A percentile compares a stretch with the other conserved stretches of the same genome.
Evolutionary conservation across 2,329 filamentous ascomycete species (phyloP).

Genomic region (Arthrinium puccinioides): DNA sequence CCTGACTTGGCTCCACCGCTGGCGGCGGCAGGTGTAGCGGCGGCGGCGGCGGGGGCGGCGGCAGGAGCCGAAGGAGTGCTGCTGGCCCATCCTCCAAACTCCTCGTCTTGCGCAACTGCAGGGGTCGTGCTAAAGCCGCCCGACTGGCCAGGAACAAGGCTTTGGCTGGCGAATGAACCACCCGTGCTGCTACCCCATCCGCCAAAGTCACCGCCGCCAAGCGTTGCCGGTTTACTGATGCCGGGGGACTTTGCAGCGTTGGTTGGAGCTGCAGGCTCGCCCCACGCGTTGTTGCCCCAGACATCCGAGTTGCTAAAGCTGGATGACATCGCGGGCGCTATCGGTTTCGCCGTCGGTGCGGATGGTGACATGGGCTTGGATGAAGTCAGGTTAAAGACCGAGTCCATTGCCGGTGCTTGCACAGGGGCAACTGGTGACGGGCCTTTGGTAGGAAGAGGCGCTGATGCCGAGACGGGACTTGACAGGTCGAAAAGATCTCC

Average conservation of each 20-base stretch:
- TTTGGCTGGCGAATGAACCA: conserved; percentile 47
- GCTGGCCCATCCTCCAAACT: conserved; percentile 94
- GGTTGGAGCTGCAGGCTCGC: conserved; percentile 47
- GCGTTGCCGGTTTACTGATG: conserved; percentile 24
- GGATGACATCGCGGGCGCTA: conserved; percentile 23
- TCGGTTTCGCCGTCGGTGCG: conserved; percentile 24
- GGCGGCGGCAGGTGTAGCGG: conserved; percentile 25
- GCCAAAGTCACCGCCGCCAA: conserved; percentile 53
- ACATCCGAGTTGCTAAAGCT: conserved; percentile 54
- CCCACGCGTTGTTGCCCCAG: conserved; percentile 92
- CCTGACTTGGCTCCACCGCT: conserved; percentile 44
- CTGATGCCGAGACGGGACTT: conserved; percentile 23
- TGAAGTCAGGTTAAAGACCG: conserved; percentile 75
- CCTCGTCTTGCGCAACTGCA: conserved; percentile 80
- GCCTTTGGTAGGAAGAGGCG: conserved; percentile 37
- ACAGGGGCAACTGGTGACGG: conserved; percentile 34
- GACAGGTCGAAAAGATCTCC: conserved; percentile 79
- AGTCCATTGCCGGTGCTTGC: conserved; percentile 39
- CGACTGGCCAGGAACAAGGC: conserved; percentile 53
- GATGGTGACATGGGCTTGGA: conserved; percentile 33
- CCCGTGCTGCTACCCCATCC: conserved; percentile 45
- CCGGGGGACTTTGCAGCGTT: conserved; percentile 53
- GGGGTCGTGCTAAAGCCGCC: conserved; percentile 60
- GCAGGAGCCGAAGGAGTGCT: conserved; percentile 39
- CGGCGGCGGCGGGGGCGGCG: conserved; percentile 28